Percentiles rank a stretch among this genome's conserved stretches.
Evolutionary conservation across 139 green algal species (phyloP).

Genomic region (Spirogloea muscicola): DNA sequence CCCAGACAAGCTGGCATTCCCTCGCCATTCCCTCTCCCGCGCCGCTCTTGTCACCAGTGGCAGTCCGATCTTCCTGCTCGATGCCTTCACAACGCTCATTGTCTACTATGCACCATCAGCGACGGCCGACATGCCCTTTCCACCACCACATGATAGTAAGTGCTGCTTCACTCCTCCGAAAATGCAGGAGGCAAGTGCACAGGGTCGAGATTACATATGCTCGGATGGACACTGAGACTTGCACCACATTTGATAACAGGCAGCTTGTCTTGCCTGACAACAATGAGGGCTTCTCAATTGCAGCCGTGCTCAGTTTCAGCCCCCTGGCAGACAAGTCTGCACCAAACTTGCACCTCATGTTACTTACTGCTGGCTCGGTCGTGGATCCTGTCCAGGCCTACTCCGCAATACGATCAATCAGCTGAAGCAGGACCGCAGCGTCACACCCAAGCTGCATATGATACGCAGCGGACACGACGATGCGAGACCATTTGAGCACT

Average conservation of each 20-base stretch:
- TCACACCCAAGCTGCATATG: constrained; percentile 65
- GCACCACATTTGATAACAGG: no score
- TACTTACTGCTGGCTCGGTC: not conserved
- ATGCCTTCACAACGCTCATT: constrained; percentile 72
- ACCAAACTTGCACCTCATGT: constrained; percentile 5
- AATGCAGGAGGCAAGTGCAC: no score
- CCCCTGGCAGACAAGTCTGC: no score
- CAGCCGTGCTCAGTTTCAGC: no score
- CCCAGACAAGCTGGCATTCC: constrained; percentile 53
- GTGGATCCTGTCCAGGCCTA: constrained; percentile 25
- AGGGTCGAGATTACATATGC: no score
- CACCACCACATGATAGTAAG: constrained; percentile 62
- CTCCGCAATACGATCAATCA: constrained; percentile 55
- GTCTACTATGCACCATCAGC: constrained; percentile 55
- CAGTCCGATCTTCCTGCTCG: constrained; percentile 79
- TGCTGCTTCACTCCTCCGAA: not conserved
- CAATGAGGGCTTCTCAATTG: no score
- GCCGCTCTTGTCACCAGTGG: constrained; percentile 55
- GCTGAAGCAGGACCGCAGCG: constrained; percentile 53
- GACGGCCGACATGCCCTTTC: constrained; percentile 59
- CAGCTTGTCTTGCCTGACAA: no score
- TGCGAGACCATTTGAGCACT: constrained; percentile 56
- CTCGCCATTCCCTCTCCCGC: constrained; percentile 63
- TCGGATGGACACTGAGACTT: no score
- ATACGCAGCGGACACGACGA: constrained; percentile 60